Conservation (phyloP, 2,329 filamentous ascomycete species). For the Xylaria sp. region DNA sequence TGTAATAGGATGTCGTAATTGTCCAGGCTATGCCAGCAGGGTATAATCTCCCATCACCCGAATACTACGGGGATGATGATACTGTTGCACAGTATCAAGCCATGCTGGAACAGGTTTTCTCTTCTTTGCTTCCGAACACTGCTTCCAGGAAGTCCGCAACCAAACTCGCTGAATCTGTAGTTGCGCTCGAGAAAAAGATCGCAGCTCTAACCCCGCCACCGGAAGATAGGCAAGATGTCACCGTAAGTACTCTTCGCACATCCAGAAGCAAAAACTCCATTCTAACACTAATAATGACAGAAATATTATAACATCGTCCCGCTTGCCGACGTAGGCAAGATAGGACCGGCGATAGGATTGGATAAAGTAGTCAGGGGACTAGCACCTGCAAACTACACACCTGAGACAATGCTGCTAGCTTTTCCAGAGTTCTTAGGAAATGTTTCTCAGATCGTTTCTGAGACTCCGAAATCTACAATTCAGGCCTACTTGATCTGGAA, state of each 20-base stretch:
- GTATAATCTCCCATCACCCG: conserved; percentile 65
- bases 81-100: conserved; percentile 58
- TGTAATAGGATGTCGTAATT: conserved; percentile 40
- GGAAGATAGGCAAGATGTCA: conserved; percentile 65
- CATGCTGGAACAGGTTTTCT: conserved; percentile 48
- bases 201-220: conserved; percentile 63
- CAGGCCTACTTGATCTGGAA: conserved; percentile 71
- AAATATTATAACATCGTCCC: conserved; percentile 71
- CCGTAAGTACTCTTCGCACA: conserved; percentile 46
- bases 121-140: conserved; percentile 38
- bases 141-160: conserved; percentile 32
- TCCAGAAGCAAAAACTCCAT: neutral
- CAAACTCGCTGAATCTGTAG: conserved; percentile 48
- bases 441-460: conserved; percentile 59
- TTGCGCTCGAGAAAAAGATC: conserved; percentile 67
- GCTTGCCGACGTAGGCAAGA: conserved; percentile 58
- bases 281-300: conserved; percentile 35
- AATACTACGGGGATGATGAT: conserved; percentile 63
- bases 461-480: conserved; percentile 60
- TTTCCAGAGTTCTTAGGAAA: conserved; percentile 66
- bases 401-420: conserved; percentile 61
- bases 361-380: conserved; percentile 57
- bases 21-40: conserved; percentile 50
- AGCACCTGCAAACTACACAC: conserved; percentile 55
- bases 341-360: conserved; percentile 63